phyloP scores from a whole-genome alignment of 169 alveolate genomes.

The Eimeria brunetti region DNA sequence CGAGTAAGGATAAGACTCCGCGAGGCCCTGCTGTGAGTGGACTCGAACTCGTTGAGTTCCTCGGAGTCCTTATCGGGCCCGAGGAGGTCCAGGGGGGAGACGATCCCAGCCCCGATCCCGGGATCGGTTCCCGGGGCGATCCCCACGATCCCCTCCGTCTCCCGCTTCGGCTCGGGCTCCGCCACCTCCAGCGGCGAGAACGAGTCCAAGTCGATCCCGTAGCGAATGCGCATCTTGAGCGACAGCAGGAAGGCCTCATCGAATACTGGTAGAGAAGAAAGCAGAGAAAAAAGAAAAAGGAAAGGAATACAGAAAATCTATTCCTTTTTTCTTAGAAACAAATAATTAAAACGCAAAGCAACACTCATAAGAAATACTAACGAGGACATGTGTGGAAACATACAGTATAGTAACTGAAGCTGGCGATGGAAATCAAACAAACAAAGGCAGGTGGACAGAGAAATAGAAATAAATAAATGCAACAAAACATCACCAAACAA shows the following conservation, averaged over 20 bases:
- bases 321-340: too few relatives aligned
- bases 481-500: too few relatives aligned
- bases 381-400: too few relatives aligned
- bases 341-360: too few relatives aligned
- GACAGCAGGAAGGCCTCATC: constrained; percentile 50
- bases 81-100: neutral
- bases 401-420: too few relatives aligned
- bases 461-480: neutral
- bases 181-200: constrained; percentile 13
- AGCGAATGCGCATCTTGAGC: constrained; percentile 41
- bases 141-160: neutral
- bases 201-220: constrained; percentile 31
- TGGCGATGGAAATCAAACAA: too few relatives aligned
- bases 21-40: neutral
- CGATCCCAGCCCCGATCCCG: too few relatives aligned
- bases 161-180: neutral
- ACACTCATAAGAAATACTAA: too few relatives aligned
- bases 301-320: neutral
- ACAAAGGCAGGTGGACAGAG: too few relatives aligned
- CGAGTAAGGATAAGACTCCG: neutral
- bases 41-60: neutral
- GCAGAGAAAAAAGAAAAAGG: neutral
- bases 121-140: neutral
- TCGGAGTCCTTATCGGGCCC: neutral
- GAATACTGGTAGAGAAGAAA: too few relatives aligned